Evolutionary conservation across 805 yeast species (phyloP).

Genomic region (Metschnikowia lachancei): DNA sequence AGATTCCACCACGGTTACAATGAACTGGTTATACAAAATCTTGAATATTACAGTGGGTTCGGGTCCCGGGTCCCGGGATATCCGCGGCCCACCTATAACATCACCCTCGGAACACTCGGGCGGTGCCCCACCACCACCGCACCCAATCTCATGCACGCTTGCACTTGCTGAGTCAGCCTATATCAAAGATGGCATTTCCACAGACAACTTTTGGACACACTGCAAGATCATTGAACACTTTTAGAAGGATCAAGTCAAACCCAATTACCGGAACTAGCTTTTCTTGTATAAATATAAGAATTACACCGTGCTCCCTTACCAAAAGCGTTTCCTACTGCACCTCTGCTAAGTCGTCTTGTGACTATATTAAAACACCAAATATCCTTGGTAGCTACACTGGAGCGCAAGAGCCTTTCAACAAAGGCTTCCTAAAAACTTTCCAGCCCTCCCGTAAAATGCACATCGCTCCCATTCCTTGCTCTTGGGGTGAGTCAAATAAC

Average conservation of each 20-base stretch:
- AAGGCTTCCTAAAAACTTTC: neutral
- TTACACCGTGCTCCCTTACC: neutral
- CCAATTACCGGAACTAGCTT: neutral
- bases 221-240: neutral
- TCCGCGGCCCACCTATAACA: slow-evolving; percentile 3
- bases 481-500: slow-evolving; percentile 94
- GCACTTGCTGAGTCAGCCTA: slow-evolving; percentile 8
- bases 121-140: slow-evolving; percentile 4
- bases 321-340: neutral
- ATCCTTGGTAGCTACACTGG: neutral
- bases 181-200: neutral
- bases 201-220: neutral
- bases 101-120: neutral
- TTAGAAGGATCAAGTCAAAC: neutral
- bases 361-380: neutral
- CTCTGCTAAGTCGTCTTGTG: slow-evolving; percentile 3
- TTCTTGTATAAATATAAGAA: neutral
- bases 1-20: too few species aligned
- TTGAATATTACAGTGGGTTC: neutral
- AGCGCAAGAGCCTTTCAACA: neutral
- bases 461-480: slow-evolving; percentile 78
- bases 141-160: slow-evolving; percentile 9
- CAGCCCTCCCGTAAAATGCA: slow-evolving; percentile 57
- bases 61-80: neutral
- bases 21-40: too few species aligned